Evolutionary conservation across 2,329 filamentous ascomycete genomes (phyloP), one percentile per base, ranked within the genome.

Genomic region (Cladosporium sp.): DNA sequence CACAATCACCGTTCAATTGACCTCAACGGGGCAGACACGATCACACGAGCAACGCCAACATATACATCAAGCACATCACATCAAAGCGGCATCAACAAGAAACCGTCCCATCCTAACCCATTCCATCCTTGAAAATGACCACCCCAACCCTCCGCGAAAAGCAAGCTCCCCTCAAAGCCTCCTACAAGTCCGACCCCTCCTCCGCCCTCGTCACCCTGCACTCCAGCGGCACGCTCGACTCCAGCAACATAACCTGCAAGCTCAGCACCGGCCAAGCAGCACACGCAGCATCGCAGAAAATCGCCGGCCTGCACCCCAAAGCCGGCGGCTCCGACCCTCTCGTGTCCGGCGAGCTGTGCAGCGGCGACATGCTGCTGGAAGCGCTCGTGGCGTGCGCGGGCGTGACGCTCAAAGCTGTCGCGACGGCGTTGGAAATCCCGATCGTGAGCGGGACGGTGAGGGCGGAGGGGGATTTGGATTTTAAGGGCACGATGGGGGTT

Each of bases 371-470:
- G 73, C 65, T 78, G 12, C 68, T 77, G 11, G 74, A 77, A 51
- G 73, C 73, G 0, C 65, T 77, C 2, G 74, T 78, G 4, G 74
- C 74, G 3, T 77, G 74, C 59, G 71, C 74, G 1, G 74, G 74
- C 19, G 74, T 77, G 3, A 77, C 74, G n/a, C 64, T 77, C 19
- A 75, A 75, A 55, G 74, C 74, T 9, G 74, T 77, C 2, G 71
- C 73, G 4, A 77, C 74, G 0, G 74, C 73, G 2, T 62, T 77
- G 43, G 65, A 64, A 1, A 70, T 77, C 8, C 71, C 70, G 4
- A 68, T 77, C 34, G 60, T 61, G n/a, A 62, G 61, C 2, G 74
- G 74, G 2, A 69, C 61, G 1, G 69, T 77, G 11, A 64, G 55
- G 17, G 73, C 70, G 1, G 72, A 77, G 49, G 74, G 73, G 6